Percentiles rank a stretch among this genome's conserved stretches.
phyloP scores from a whole-genome alignment of 2,329 filamentous ascomycete species.

The Hypoxylon sp. region DNA sequence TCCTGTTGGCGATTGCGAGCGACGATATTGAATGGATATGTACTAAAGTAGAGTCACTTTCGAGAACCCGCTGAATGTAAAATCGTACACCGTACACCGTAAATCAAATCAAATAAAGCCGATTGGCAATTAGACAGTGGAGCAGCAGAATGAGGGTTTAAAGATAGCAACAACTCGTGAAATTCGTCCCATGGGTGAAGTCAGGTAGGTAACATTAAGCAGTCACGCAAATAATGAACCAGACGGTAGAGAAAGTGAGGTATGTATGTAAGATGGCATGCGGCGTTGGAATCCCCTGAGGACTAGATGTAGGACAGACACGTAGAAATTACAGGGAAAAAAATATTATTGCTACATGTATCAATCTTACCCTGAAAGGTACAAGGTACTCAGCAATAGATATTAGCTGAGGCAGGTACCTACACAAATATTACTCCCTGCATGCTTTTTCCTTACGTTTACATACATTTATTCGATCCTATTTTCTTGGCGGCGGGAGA shows the following conservation, averaged over 20 bases:
- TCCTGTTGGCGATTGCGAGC: conserved; percentile 14
- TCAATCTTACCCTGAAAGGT: conserved; percentile 21
- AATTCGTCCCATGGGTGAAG: conserved; percentile 22
- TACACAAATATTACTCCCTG: conserved; percentile 18
- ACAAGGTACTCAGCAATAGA: conserved; percentile 20
- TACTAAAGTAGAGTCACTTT: conserved; percentile 20
- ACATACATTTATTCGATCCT: conserved; percentile 40
- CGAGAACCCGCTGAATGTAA: conserved; percentile 25
- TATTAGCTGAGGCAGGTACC: conserved; percentile 29
- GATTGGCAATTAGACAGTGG: conserved; percentile 38
- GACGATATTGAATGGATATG: conserved; percentile 23
- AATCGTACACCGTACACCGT: conserved; percentile 32
- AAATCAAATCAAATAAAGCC: conserved; percentile 36
- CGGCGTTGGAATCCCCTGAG: conserved; percentile 38
- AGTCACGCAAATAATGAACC: conserved; percentile 16
- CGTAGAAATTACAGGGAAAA: conserved; percentile 32
- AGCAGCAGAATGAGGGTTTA: conserved; percentile 20
- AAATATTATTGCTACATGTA: conserved; percentile 33
- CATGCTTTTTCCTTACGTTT: conserved; percentile 37
- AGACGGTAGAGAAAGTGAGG: conserved; percentile 18
- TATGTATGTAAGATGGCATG: conserved; percentile 34
- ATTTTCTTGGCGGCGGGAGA: conserved; percentile 40
- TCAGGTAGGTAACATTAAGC: conserved; percentile 23
- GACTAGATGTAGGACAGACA: conserved; percentile 36
- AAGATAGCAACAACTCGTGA: conserved; percentile 25